These are phyloP conservation scores for Hanseniaspora opuntiae DNA, from an alignment of 805 yeast species.

Conservation along the genomic window DNA sequence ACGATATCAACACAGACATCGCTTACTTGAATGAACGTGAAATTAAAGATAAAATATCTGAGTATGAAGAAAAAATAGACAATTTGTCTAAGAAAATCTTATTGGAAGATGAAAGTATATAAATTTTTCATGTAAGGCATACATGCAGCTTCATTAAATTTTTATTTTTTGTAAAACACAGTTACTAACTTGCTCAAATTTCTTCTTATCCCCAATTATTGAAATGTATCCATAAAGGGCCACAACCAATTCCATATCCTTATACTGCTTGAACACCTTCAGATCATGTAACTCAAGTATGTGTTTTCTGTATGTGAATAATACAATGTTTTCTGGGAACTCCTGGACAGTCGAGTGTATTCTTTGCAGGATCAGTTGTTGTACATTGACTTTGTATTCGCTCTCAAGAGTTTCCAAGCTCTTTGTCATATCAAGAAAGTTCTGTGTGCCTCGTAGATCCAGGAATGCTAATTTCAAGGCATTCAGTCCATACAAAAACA, in stretches of 20 bases:
- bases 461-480: not conserved
- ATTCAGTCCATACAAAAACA: not conserved
- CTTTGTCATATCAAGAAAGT: not conserved
- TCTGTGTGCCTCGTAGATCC: not conserved
- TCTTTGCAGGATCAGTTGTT: not conserved
- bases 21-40: constrained; percentile 25
- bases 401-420: not conserved
- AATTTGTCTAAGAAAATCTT: constrained; percentile 27
- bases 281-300: not conserved
- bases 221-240: constrained; percentile 4
- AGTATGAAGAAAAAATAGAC: constrained; percentile 51
- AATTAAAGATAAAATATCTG: constrained; percentile 39
- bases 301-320: not conserved
- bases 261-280: not conserved
- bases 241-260: not conserved
- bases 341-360: not conserved
- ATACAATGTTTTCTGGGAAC: not conserved
- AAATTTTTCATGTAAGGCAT: not conserved
- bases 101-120: constrained; percentile 10
- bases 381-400: not conserved
- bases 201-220: not conserved
- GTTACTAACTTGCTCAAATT: not conserved
- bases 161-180: not conserved
- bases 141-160: not conserved
- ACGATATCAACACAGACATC: not conserved